Conservation (phyloP, 2,329 filamentous ascomycete genomes). For the Graphilbum sp. region DNA sequence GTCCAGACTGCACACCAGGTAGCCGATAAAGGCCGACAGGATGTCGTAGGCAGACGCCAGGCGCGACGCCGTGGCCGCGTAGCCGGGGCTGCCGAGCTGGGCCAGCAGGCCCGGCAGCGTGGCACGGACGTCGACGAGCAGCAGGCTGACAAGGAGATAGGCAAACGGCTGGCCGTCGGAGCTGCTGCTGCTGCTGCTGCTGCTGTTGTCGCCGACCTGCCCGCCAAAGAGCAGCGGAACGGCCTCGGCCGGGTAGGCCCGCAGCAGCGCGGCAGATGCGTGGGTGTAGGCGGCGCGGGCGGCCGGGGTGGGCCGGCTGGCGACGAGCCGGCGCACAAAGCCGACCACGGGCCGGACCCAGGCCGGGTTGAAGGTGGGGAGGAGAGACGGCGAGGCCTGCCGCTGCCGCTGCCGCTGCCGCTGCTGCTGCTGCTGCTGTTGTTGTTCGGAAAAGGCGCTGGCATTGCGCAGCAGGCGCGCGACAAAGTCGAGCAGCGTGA, state of each 20-base stretch:
- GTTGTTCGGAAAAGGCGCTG: not conserved
- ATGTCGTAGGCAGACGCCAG: slow-evolving; percentile 46
- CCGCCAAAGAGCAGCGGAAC: slow-evolving; percentile 36
- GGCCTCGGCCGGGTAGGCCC: slow-evolving; percentile 31
- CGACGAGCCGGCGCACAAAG: slow-evolving; percentile 36
- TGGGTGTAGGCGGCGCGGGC: slow-evolving; percentile 43
- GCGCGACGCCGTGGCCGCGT: slow-evolving; percentile 32
- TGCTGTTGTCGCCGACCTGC: slow-evolving; percentile 7
- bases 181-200: not conserved
- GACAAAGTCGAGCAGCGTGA: slow-evolving; percentile 42
- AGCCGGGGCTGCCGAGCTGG: slow-evolving; percentile 37
- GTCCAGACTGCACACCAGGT: slow-evolving; percentile 37
- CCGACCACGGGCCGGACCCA: slow-evolving; percentile 34
- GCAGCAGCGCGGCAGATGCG: slow-evolving; percentile 38
- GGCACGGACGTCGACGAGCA: slow-evolving; percentile 49
- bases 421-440: no score
- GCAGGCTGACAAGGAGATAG: slow-evolving; percentile 46
- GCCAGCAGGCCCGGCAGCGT: slow-evolving; percentile 43
- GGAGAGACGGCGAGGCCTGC: slow-evolving; percentile 14
- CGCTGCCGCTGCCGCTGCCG: no score
- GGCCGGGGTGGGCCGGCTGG: slow-evolving; percentile 34
- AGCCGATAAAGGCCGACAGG: slow-evolving; percentile 42
- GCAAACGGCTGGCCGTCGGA: slow-evolving; percentile 27
- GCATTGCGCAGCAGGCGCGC: slow-evolving; percentile 33
- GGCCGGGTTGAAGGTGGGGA: slow-evolving; percentile 24